Evolutionary conservation across 768 basidiomycete genomes (phyloP), one percentile per base, ranked within the genome.

Genomic region (Russula brevipes): DNA sequence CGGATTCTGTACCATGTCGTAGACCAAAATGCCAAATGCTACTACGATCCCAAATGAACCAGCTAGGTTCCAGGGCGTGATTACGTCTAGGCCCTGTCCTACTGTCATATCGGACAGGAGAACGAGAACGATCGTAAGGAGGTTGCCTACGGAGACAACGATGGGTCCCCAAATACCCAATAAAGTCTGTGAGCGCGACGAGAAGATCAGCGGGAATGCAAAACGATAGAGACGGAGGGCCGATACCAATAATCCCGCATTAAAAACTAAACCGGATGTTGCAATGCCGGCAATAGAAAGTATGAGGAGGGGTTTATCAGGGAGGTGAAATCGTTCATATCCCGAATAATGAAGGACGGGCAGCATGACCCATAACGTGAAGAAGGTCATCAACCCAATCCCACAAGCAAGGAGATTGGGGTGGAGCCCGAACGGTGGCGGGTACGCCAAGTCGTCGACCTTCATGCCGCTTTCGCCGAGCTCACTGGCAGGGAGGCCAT

Each of bases 51-150:
- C 81, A 19, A 82, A 82, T 55, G 88, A 88, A 8, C 95, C 95
- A 11, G 86, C 50, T 19, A 94, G 65, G 59, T 91, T 90, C 81
- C 87, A 88, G 3, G 81, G 31, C 0, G 87, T 91, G 61, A 94
- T 71, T 1, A 81, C 77, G 42, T 84, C 80, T 44, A 81, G 72
- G 3, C 82, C 85, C 56, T 80, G 79, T 24, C 91, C 85, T 64
- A 94, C 87, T 17, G 87, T 66, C 8, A 88, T 79, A 74, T 98
- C 94, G 46, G 88, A 84, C 16, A 91, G 69, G 52, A 94, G 83
- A 14, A 94, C 90, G 54, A 97, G 80, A 42, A 96, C 91, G 67
- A 96, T 95, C 5, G 94, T 94, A n/a, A 96, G 80, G n/a, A 98
- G 81, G 73, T 84, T 93, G 50, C 93, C 94, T 38, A 97, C 94